Evolutionary conservation across 2,329 filamentous ascomycete species (phyloP), one percentile per base, ranked within the genome.

Genomic region (Bimuria novae-zelandiae): DNA sequence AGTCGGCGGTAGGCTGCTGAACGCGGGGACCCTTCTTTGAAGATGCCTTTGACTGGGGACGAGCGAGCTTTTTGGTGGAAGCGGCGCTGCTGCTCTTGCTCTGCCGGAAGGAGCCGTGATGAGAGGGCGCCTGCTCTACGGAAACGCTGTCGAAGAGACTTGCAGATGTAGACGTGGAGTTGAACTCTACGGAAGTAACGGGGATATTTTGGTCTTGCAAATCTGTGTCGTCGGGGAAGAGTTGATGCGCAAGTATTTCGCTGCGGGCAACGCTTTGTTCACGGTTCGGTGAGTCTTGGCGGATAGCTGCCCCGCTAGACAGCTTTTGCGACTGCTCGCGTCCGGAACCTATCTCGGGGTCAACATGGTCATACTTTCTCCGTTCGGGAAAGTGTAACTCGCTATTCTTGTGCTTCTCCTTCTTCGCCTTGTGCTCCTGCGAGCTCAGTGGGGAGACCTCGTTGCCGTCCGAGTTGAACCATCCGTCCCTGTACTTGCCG

Each of bases 391-490:
- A 23, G 21, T 27, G 17, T 11, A n/a, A 8, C 27, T 19, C 7
- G 21, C 47, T 14, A 25, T 35, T 29, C 22, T 46, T 25, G 7
- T 39, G 35, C 14, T 46, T 17, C 4, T 14, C 8, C 14, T 43
- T 40, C 1, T 27, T 17, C 6, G 36, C 36, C 14, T 46, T 17
- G 10, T 14, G 14, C 14, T 43, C 44, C 1, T 27, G 23, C 6
- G 36, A 32, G 30, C 32, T 21, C 5, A 42, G 27, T 36, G 46
- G 41, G 12, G 40, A 45, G 16, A 43, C 23, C 35, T 44, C 39
- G 1, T 64, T 52, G 40, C 51, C 23, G 30, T 56, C 51, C 0
- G 55, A 57, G 16, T 56, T 46, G 29, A 63, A 22, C 14, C 41
- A 56, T 7, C 55, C 48, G 32, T 63, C 58, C 43, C 52, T 61